Conservation (phyloP, 148 eudicot species). For the Beta vulgaris region DNA sequence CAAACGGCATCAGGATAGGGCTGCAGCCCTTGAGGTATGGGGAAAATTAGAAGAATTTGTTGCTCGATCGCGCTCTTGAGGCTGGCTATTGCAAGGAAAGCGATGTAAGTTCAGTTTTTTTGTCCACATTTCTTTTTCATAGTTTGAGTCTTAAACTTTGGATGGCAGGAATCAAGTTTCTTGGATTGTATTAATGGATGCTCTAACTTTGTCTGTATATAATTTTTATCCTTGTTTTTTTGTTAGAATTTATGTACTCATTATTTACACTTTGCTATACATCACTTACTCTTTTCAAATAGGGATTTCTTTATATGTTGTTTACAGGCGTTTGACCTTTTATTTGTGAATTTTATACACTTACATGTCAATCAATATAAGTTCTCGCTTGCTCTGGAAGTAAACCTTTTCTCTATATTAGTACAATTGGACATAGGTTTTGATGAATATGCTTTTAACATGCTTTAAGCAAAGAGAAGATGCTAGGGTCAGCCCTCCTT, state of each 20-base stretch:
- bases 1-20: conserved; percentile 93
- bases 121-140: neutral
- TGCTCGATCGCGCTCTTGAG: conserved; percentile 71
- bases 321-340: neutral
- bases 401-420: neutral
- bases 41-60: conserved; percentile 79
- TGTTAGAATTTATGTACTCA: neutral
- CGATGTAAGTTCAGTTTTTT: conserved; percentile 17
- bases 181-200: neutral
- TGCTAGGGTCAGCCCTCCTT: too few relatives aligned
- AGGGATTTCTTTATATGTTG: neutral
- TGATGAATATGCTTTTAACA: neutral
- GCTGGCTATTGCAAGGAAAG: conserved; percentile 11
- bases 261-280: neutral
- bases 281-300: neutral
- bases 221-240: neutral
- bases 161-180: neutral
- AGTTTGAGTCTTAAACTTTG: neutral
- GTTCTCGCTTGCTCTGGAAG: too few relatives aligned
- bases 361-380: too few relatives aligned
- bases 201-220: neutral
- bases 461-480: too few relatives aligned
- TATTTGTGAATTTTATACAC: neutral
- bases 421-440: neutral
- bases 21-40: conserved; percentile 97